Percentiles rank a stretch among this genome's conserved stretches.
Evolutionary conservation across 768 basidiomycete species (phyloP).

Genomic region (Boletus vermiculosoides): DNA sequence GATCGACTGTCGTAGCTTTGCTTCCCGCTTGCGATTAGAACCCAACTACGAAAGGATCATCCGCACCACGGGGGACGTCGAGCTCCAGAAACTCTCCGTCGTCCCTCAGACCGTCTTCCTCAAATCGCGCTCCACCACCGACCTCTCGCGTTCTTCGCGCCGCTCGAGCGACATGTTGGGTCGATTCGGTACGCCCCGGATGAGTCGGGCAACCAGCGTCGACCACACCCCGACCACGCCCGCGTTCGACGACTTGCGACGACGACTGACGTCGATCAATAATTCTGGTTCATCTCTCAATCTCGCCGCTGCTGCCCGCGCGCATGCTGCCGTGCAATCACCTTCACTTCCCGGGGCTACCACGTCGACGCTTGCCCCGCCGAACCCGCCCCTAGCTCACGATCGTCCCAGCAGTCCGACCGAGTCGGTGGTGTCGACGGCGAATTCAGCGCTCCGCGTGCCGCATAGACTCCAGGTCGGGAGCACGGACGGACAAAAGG

Average conservation of each 20-base stretch:
- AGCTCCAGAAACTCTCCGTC: conserved; percentile 83
- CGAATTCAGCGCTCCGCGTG: conserved; percentile 61
- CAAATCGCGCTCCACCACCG: conserved; percentile 43
- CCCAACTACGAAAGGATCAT: conserved; percentile 62
- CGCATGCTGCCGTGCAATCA: conserved; percentile 24
- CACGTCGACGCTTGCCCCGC: conserved; percentile 24
- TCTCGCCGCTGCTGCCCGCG: conserved; percentile 42
- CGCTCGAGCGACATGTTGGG: conserved; percentile 41
- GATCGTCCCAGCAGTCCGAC: conserved; percentile 78
- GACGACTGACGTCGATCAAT: conserved; percentile 73
- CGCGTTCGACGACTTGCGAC: conserved; percentile 75
- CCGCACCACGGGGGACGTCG: conserved; percentile 63
- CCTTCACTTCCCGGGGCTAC: conserved; percentile 10
- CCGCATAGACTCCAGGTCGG: conserved; percentile 67
- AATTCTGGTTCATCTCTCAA: conserved; percentile 65
- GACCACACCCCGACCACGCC: conserved; percentile 50
- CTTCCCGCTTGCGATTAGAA: conserved; percentile 61
- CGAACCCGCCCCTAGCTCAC: conserved; percentile 17
- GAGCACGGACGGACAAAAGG: conserved; percentile 76
- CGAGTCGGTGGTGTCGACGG: conserved; percentile 73
- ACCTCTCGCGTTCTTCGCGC: conserved; percentile 41
- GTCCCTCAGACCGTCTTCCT: conserved; percentile 92
- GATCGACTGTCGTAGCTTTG: conserved; percentile 47
- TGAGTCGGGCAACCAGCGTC: conserved; percentile 47
- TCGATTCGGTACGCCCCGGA: conserved; percentile 51